These are phyloP conservation scores for Colletotrichum abscissum DNA, from an alignment of 2,329 filamentous ascomycete genomes.

Conservation along the genomic window DNA sequence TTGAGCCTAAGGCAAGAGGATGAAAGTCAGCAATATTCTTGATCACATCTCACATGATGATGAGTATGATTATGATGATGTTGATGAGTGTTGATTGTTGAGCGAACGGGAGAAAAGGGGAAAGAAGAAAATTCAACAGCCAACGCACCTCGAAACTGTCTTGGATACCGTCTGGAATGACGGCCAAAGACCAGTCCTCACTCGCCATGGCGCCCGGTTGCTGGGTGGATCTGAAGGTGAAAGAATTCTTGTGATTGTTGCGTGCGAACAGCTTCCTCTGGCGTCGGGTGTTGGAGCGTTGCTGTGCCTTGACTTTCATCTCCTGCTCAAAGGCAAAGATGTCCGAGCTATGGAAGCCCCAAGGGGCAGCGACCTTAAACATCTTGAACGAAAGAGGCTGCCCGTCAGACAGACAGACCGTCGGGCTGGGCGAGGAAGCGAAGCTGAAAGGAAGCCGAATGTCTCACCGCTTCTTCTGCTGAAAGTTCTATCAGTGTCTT, in stretches of 20 bases:
- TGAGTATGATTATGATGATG: no score
- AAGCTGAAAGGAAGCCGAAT: neutral
- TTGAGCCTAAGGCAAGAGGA: conserved; percentile 21
- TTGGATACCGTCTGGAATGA: conserved; percentile 24
- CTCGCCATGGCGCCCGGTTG: conserved; percentile 21
- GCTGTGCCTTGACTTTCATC: conserved; percentile 20
- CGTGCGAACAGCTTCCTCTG: conserved; percentile 26
- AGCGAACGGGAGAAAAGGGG: neutral
- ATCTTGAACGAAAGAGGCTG: conserved; percentile 13
- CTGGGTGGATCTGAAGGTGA: conserved; percentile 13
- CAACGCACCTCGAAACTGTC: conserved; percentile 36
- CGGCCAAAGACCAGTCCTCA: conserved; percentile 17
- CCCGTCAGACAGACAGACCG: neutral
- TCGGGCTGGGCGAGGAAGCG: neutral
- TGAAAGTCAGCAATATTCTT: conserved; percentile 12
- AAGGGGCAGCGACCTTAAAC: conserved; percentile 34
- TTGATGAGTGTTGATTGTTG: neutral
- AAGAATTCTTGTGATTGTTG: conserved; percentile 14
- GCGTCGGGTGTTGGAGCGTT: conserved; percentile 19
- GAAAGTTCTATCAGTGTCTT: conserved; percentile 11
- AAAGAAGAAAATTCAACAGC: neutral
- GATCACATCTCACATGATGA: conserved; percentile 29
- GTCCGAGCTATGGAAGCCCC: conserved; percentile 30
- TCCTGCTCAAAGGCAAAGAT: conserved; percentile 31
- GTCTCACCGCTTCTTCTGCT: conserved; percentile 26